Conservation (phyloP, 176 grass and related monocot species). For the Urochloa ruziziensis region DNA sequence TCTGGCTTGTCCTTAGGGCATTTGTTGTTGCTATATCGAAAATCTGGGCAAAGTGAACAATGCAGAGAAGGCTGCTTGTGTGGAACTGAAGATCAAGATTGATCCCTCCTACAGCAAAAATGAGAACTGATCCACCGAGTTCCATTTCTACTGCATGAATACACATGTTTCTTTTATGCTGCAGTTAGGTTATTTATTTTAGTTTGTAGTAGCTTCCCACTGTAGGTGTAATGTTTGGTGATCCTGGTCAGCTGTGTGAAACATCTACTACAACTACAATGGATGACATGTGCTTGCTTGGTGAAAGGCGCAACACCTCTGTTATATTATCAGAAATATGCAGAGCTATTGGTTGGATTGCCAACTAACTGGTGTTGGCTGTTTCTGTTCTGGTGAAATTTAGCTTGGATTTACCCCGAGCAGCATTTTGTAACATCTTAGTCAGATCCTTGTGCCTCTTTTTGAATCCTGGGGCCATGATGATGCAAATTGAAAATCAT, state of each 20-base stretch:
- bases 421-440: background rate
- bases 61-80: background rate
- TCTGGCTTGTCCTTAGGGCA: constrained; percentile 58
- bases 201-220: background rate
- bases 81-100: background rate
- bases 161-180: background rate
- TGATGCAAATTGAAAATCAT: background rate
- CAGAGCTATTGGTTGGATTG: background rate
- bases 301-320: background rate
- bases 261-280: background rate
- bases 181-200: background rate
- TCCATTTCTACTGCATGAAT: constrained; percentile 12
- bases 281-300: background rate
- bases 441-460: background rate
- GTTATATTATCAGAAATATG: background rate
- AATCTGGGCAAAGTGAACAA: constrained; percentile 50
- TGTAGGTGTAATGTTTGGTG: constrained; percentile 21
- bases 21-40: constrained; percentile 56
- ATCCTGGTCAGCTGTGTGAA: background rate
- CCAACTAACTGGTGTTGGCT: background rate
- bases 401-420: background rate
- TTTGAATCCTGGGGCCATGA: background rate
- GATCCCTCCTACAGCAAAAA: background rate
- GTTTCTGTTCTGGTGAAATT: background rate
- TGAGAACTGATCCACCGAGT: background rate